A percentile compares a stretch with the other conserved stretches of the same genome.
phyloP scores from a whole-genome alignment of 257 asterid species.

The Solanum gracilifrons region DNA sequence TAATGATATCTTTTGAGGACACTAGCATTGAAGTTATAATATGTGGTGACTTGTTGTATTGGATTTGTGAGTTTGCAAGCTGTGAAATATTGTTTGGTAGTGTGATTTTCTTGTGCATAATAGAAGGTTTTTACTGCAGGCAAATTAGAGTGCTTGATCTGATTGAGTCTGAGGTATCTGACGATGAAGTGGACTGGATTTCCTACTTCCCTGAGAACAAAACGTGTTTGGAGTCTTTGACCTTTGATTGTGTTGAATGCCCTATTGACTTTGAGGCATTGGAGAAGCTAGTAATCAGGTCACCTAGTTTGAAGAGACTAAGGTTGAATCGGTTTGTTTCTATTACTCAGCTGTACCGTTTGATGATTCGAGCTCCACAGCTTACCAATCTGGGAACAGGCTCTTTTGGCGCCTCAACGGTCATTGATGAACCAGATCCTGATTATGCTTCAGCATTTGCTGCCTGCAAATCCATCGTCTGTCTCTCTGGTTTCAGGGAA shows the following conservation, averaged over 20 bases:
- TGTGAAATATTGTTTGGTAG: not conserved
- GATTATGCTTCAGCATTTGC: constrained; percentile 36
- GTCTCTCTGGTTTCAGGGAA: constrained; percentile 44
- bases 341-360: constrained; percentile 22
- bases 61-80: not conserved
- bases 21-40: not conserved
- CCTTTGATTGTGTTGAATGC: constrained; percentile 35
- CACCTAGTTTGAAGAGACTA: constrained; percentile 35
- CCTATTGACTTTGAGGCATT: constrained; percentile 34
- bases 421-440: constrained; percentile 27
- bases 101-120: not conserved
- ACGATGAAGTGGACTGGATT: constrained; percentile 46
- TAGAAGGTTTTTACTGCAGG: constrained; percentile 21
- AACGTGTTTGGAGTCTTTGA: constrained; percentile 33
- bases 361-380: constrained; percentile 49
- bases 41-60: not conserved
- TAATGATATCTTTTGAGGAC: not conserved
- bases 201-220: constrained; percentile 31
- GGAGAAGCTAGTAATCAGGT: constrained; percentile 34
- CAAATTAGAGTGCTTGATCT: constrained; percentile 37
- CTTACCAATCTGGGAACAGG: constrained; percentile 46
- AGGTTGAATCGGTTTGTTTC: constrained; percentile 25
- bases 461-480: constrained; percentile 35
- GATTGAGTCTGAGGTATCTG: constrained; percentile 28
- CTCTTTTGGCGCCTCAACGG: constrained; percentile 17